phyloP scores from a whole-genome alignment of 371 early-diverging fungal species.

The Mortierella polycephala region DNA sequence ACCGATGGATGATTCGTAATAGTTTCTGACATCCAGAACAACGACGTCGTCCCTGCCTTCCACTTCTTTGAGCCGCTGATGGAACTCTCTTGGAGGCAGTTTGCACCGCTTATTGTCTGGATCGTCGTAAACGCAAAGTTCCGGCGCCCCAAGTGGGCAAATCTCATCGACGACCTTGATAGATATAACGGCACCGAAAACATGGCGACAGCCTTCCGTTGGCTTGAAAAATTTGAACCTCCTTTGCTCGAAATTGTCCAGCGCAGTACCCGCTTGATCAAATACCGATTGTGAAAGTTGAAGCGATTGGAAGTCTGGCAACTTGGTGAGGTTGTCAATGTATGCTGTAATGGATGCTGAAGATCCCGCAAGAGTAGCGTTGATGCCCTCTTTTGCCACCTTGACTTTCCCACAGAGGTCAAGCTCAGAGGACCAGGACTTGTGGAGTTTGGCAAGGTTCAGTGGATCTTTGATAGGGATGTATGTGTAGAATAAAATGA shows the following conservation, averaged over 20 bases:
- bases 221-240: constrained; percentile 74
- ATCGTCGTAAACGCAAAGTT: constrained; percentile 39
- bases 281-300: constrained; percentile 17
- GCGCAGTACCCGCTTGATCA: not conserved
- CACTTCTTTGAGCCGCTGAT: constrained; percentile 48
- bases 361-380: constrained; percentile 72
- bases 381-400: constrained; percentile 72
- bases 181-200: constrained; percentile 65
- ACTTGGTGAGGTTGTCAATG: constrained; percentile 56
- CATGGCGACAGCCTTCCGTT: constrained; percentile 71
- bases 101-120: constrained; percentile 53
- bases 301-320: constrained; percentile 45
- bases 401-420: constrained; percentile 73
- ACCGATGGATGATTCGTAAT: constrained; percentile 77
- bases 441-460: constrained; percentile 59
- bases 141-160: constrained; percentile 68
- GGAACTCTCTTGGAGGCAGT: constrained; percentile 60
- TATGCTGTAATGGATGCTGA: constrained; percentile 58
- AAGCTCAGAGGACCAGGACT: constrained; percentile 45
- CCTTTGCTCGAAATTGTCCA: constrained; percentile 3
- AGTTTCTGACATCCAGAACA: constrained; percentile 75
- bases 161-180: constrained; percentile 77
- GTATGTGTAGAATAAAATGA: constrained; percentile 75
- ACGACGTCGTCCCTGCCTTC: constrained; percentile 55
- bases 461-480: constrained; percentile 55